Evolutionary conservation across 257 asterid genomes (phyloP), one percentile per base, ranked within the genome.

Genomic region (Linderniella brevidens): DNA sequence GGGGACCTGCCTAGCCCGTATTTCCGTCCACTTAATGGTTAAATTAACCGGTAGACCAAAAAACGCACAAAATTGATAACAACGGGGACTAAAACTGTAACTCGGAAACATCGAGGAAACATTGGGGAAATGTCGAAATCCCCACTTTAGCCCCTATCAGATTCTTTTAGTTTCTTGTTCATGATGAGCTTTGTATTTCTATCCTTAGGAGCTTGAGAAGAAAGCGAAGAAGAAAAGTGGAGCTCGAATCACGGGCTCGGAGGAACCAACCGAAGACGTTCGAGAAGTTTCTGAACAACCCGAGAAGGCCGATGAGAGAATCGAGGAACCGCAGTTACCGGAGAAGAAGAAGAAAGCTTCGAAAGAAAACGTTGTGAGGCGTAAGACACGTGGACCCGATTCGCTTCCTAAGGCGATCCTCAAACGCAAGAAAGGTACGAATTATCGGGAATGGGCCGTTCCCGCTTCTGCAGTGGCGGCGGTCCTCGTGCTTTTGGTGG

Each of bases 201-300:
- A 3, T 25, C 19, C 52, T 48, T 85, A 90, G 98, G 96, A 81
- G 54, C 93, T 82, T 18, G 98, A 90, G 75, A 90, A 79, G 77
- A 75, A 58, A 54, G 86, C 82, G 10, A 81, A 62, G 74, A 85
- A 77, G 79, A 90, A 79, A 66, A 60, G 63, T 0, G 92, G 83
- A 8, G 62, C n/a, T 19, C 54, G 13, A 63, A 58, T 63, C 0
- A 85, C 78, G 14, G 64, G 36, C 61, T 39, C 74, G 8, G 82
- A 74, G 47, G 94, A 79, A 58, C 65, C 80, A 56, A 48, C 65
- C 37, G 98, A 84, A 61, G 50, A 62, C 11, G 53, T 48, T 10
- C 52, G 49, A 1, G 92, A 77, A 60, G 75, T 58, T 58, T 49
- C 74, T 46, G 94, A 80, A 54, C 57, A 80, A 54, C 57, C 41